Evolutionary conservation across 805 yeast species (phyloP).

Genomic region (Candida coleopterorum): DNA sequence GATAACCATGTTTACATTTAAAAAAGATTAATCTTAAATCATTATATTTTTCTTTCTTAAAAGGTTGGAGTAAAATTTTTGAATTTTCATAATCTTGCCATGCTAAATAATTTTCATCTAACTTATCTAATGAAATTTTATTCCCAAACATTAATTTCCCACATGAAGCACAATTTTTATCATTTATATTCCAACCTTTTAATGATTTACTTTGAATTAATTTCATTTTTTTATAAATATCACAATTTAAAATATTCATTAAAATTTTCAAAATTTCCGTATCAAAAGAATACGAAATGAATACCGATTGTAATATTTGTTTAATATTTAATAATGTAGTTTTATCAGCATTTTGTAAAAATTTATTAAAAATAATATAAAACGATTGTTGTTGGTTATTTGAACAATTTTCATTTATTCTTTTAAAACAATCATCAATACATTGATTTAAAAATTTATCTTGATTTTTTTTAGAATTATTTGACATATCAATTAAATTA

Average conservation of each 20-base stretch:
- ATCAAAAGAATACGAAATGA: conserved; percentile 62
- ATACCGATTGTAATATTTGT: conserved; percentile 56
- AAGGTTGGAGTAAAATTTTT: conserved; percentile 7
- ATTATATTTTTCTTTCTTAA: conserved; percentile 10
- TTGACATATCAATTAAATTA: conserved; percentile 18
- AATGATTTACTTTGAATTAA: conserved; percentile 36
- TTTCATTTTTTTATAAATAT: conserved; percentile 45
- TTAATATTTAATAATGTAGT: conserved; percentile 59
- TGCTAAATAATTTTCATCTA: conserved; percentile 42
- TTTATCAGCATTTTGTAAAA: conserved; percentile 45
- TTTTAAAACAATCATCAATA: conserved; percentile 29
- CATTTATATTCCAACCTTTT: conserved; percentile 56
- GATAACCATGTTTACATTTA: conserved; percentile 66
- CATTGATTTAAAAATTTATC: conserved; percentile 20
- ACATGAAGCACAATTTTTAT: conserved; percentile 67
- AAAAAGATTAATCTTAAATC: conserved; percentile 46
- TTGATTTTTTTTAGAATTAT: conserved; percentile 1
- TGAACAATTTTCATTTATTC: conserved; percentile 20
- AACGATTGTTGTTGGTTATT: conserved; percentile 36
- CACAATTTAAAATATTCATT: conserved; percentile 51
- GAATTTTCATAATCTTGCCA: conserved; percentile 49
- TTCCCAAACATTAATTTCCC: conserved; percentile 72
- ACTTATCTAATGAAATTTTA: conserved; percentile 29
- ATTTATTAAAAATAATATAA: conserved; percentile 48
- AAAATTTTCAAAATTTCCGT: conserved; percentile 49